Evolutionary conservation across 2,329 filamentous ascomycete genomes (phyloP).

Genomic region (Ilyonectria sp.): DNA sequence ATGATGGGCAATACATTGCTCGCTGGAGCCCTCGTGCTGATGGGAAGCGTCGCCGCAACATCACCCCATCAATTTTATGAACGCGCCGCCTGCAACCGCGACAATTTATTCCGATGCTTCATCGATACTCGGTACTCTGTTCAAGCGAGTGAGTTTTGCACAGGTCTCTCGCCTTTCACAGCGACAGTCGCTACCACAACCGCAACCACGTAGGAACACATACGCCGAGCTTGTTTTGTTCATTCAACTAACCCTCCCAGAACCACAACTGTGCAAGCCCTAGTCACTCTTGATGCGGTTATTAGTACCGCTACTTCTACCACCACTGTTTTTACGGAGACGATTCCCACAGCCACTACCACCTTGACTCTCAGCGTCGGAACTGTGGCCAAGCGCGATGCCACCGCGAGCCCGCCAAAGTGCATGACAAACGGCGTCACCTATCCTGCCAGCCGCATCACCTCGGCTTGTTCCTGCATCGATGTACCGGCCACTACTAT

Average conservation of each 20-base stretch:
- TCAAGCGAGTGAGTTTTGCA: constrained; percentile 41
- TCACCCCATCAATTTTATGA: constrained; percentile 28
- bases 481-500: constrained; percentile 39
- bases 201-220: constrained; percentile 32
- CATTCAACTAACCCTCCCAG: constrained; percentile 19
- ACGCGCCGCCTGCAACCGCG: constrained; percentile 38
- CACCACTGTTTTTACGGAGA: constrained; percentile 40
- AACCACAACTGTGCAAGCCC: constrained; percentile 31
- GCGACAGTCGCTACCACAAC: constrained; percentile 33
- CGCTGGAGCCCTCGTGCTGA: constrained; percentile 18
- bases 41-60: constrained; percentile 18
- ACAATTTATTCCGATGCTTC: constrained; percentile 44
- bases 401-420: constrained; percentile 28
- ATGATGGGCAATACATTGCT: constrained; percentile 27
- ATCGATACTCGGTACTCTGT: constrained; percentile 38
- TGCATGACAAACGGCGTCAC: constrained; percentile 44
- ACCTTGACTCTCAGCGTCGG: constrained; percentile 32
- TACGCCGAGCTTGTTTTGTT: not conserved
- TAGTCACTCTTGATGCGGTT: constrained; percentile 25
- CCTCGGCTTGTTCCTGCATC: constrained; percentile 45
- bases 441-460: constrained; percentile 44
- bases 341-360: constrained; percentile 38
- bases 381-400: constrained; percentile 25
- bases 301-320: constrained; percentile 31
- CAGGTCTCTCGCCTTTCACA: constrained; percentile 35